Evolutionary conservation across 2,329 filamentous ascomycete species (phyloP).

Genomic region (Calonectria pseudoturangicola): DNA sequence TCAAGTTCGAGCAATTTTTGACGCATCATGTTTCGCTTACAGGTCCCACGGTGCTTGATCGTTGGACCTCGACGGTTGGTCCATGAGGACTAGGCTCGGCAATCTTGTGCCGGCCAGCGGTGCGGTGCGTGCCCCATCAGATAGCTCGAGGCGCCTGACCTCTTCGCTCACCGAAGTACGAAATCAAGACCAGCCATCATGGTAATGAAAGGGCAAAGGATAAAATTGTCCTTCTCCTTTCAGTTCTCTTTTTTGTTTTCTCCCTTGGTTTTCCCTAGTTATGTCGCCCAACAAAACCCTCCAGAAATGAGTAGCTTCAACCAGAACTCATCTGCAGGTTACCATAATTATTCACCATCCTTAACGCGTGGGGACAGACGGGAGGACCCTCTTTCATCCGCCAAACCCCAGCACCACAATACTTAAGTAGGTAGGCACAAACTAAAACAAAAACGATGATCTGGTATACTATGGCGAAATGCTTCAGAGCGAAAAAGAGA

Average conservation of each 20-base stretch:
- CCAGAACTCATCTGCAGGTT: neutral
- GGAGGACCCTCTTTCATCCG: neutral
- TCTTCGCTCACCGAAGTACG: slow-evolving; percentile 36
- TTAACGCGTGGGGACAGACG: neutral
- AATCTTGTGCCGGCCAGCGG: slow-evolving; percentile 37
- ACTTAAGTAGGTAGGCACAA: neutral
- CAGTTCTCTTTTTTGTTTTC: no score
- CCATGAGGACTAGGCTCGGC: slow-evolving; percentile 27
- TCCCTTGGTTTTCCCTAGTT: neutral
- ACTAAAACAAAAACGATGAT: neutral
- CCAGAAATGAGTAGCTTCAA: neutral
- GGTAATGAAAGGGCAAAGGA: neutral
- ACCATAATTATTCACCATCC: neutral
- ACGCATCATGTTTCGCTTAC: slow-evolving; percentile 18
- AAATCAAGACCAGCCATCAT: neutral
- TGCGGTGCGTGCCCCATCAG: slow-evolving; percentile 21
- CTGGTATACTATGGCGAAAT: neutral
- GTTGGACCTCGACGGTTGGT: slow-evolving; percentile 20
- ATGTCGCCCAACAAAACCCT: neutral
- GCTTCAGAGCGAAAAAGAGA: neutral
- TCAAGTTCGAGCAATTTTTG: slow-evolving; percentile 27
- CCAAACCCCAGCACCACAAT: neutral
- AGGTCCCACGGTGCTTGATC: slow-evolving; percentile 26
- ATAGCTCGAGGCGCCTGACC: slow-evolving; percentile 39
- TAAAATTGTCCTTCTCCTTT: neutral